These are phyloP conservation scores for Taphrina pruni DNA, from an alignment of 1,139 yeast species.

Conservation along the genomic window DNA sequence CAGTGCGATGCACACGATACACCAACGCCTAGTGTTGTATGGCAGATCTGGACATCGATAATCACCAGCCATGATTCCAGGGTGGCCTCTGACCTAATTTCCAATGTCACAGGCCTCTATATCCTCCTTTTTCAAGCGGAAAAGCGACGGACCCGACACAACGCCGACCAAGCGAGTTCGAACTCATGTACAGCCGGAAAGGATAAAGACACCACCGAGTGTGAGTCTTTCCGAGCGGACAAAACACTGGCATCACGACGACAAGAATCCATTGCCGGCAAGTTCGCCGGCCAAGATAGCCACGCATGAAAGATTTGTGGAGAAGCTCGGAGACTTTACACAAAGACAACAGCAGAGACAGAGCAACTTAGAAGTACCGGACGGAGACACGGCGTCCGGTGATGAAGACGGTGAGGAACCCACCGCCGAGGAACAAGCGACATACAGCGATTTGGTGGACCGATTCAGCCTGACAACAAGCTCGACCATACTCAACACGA, in stretches of 20 bases:
- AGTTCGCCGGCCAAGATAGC: slow-evolving; percentile 25
- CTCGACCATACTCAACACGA: neutral
- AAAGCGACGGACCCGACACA: slow-evolving; percentile 8
- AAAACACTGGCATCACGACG: slow-evolving; percentile 31
- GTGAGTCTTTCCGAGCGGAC: slow-evolving; percentile 16
- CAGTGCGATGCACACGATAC: neutral
- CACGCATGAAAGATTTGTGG: slow-evolving; percentile 23
- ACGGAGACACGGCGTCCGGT: neutral
- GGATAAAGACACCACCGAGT: slow-evolving; percentile 11
- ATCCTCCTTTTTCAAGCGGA: slow-evolving; percentile 30
- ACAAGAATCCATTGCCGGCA: neutral
- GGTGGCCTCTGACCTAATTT: neutral
- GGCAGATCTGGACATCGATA: no score
- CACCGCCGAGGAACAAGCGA: neutral
- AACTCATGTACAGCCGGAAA: neutral
- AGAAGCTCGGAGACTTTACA: slow-evolving; percentile 22
- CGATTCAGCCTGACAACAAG: slow-evolving; percentile 16
- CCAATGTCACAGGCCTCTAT: slow-evolving; percentile 25
- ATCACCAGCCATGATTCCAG: no score
- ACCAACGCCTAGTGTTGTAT: neutral
- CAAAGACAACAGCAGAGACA: neutral
- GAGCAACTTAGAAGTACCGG: neutral
- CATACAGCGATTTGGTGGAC: neutral
- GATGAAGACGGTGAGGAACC: slow-evolving; percentile 11
- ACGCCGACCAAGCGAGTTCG: slow-evolving; percentile 3